phyloP scores from a whole-genome alignment of 306 rosid genomes.

The Hippophae rhamnoides region DNA sequence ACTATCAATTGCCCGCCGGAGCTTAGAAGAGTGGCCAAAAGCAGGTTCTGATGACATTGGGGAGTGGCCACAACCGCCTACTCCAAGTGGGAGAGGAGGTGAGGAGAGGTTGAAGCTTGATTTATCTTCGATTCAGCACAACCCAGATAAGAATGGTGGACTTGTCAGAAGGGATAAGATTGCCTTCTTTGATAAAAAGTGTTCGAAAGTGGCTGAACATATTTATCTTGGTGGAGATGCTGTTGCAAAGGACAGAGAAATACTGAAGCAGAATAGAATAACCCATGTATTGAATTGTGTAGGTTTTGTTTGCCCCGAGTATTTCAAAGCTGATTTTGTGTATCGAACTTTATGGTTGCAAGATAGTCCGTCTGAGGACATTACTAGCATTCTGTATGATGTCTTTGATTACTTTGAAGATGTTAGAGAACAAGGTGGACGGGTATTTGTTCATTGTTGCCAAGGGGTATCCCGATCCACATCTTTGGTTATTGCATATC shows the following conservation, averaged over 20 bases:
- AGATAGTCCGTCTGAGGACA: conserved; percentile 96
- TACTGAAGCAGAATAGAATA: conserved; percentile 76
- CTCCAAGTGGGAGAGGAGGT: conserved; percentile 71
- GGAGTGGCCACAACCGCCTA: conserved; percentile 94
- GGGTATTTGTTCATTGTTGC: conserved; percentile 97
- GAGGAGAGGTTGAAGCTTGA: conserved; percentile 97
- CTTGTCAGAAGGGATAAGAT: conserved; percentile 95
- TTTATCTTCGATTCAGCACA: conserved; percentile 77
- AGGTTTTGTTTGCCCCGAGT: conserved; percentile 96
- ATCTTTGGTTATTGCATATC: conserved; percentile 91
- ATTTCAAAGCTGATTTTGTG: conserved; percentile 73
- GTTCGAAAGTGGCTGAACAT: conserved; percentile 92
- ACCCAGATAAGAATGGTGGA: conserved; percentile 69
- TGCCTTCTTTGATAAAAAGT: conserved; percentile 93
- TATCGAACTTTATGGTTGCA: conserved; percentile 95
- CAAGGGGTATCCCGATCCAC: conserved; percentile 99
- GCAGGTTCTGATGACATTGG: conserved; percentile 94
- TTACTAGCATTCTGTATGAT: conserved; percentile 86
- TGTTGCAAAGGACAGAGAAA: conserved; percentile 84
- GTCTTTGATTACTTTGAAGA: conserved; percentile 98
- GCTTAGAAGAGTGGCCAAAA: conserved; percentile 98
- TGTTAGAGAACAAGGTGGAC: conserved; percentile 83
- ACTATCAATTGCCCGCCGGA: conserved; percentile 80
- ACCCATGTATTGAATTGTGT: conserved; percentile 95
- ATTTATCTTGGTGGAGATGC: conserved; percentile 97